Evolutionary conservation across 129 eudicot genomes (phyloP).

Genomic region (Ambrosia trifida): DNA sequence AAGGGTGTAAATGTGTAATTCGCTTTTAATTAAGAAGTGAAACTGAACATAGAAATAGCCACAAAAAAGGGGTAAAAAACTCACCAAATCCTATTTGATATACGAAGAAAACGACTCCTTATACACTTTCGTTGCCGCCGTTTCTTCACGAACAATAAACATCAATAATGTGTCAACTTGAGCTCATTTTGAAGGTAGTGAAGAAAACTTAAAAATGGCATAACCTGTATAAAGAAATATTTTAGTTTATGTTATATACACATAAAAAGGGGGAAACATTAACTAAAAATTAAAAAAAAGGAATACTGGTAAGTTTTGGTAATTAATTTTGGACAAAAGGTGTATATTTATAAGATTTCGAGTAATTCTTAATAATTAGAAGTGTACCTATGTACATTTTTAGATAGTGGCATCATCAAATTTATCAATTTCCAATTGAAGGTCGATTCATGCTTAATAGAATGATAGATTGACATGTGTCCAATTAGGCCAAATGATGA

Average conservation of each 20-base stretch:
- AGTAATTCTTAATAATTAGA: background rate
- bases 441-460: background rate
- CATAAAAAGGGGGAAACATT: background rate
- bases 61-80: conserved; percentile 4
- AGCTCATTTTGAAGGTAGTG: background rate
- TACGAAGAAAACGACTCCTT: conserved; percentile 77
- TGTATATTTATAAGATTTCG: background rate
- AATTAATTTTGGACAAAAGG: background rate
- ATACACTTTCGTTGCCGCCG: conserved; percentile 33
- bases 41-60: background rate
- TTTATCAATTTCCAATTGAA: background rate
- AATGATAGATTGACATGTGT: background rate
- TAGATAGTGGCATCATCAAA: background rate
- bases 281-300: background rate
- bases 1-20: background rate
- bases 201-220: background rate
- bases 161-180: background rate
- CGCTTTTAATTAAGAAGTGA: background rate
- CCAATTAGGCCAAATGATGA: no score
- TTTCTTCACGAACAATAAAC: background rate
- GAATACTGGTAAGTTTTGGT: background rate
- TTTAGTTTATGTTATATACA: background rate
- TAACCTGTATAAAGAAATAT: background rate
- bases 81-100: conserved; percentile 85
- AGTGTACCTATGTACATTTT: background rate